Evolutionary conservation across 495 filamentous ascomycete genomes (phyloP), one percentile per base, ranked within the genome.

Genomic region (Hypoxylon crocopeplum): DNA sequence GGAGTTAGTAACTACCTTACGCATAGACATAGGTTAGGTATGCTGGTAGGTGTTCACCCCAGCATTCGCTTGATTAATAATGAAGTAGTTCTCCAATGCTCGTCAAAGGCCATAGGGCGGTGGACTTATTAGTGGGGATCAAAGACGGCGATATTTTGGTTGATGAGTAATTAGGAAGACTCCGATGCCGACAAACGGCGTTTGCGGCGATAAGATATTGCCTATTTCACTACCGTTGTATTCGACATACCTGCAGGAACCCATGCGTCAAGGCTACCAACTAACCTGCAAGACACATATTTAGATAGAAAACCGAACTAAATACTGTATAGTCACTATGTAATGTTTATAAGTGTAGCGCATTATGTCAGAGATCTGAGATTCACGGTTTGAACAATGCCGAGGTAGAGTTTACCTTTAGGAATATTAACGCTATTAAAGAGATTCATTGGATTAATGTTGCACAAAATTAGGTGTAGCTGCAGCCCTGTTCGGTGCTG

Each of bases 201-300:
- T 58, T 58, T 50, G 39, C 55, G 55, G 55, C 29, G 37, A 34
- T 38, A 58, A 58, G 55, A 45, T 41, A 56, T 48, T 50, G 16
- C 46, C 30, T 30, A 29, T 58, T 58, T 56, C 17, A 13, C 16
- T 29, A 29, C 25, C 10, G 10, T 5, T 29, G 40, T 17, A 37
- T 21, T 22, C 32, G 16, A 49, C 30, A 16, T 59, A 36, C 25
- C 41, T 59, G 48, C 56, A 59, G 56, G 56, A 59, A 52, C 56
- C 27, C 19, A 53, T 21, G 38, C 34, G 34, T 22, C 34, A n/a
- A 48, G 37, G 52, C 34, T 6, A 13, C n/a, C n/a, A n/a, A n/a
- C n/a, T n/a, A n/a, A n/a, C n/a, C n/a, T n/a, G n/a, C n/a, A n/a
- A n/a, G n/a, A n/a, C n/a, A n/a, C n/a, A n/a, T n/a, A n/a, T n/a